Evolutionary conservation across 768 basidiomycete genomes (phyloP).

Genomic region (Tubosaeta sp.): DNA sequence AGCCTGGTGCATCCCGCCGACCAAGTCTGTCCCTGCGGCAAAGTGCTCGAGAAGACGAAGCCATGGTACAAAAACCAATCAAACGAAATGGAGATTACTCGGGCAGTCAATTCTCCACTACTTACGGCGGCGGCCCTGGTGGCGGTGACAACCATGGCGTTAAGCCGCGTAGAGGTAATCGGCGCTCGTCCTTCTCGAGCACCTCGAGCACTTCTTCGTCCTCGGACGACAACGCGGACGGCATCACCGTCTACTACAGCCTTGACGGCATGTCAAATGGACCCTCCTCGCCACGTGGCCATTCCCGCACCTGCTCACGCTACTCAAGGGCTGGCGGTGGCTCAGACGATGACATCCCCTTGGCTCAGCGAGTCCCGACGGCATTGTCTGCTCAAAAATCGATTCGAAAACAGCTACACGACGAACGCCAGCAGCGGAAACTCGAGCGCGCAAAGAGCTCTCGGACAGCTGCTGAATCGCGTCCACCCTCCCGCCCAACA

Average conservation of each 20-base stretch:
- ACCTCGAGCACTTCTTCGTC: conserved; percentile 33
- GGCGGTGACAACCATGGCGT: conserved; percentile 37
- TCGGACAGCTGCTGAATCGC: conserved; percentile 17
- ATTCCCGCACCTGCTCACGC: conserved; percentile 21
- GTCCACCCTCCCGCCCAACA: conserved; percentile 14
- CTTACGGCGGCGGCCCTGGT: conserved; percentile 32
- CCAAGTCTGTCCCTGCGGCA: conserved; percentile 12
- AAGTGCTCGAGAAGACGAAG: conserved; percentile 10
- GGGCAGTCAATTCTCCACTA: conserved; percentile 16
- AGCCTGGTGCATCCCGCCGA: conserved; percentile 19
- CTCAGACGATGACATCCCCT: conserved; percentile 76
- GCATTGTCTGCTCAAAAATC: conserved; percentile 80
- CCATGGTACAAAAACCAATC: conserved; percentile 6
- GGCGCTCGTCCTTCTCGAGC: conserved; percentile 33
- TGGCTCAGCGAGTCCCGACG: conserved; percentile 78
- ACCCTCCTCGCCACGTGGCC: conserved; percentile 14
- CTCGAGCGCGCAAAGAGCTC: conserved; percentile 39
- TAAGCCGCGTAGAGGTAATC: conserved; percentile 27
- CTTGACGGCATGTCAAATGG: conserved; percentile 35
- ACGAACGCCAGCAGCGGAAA: conserved; percentile 60
- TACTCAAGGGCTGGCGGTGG: conserved; percentile 24
- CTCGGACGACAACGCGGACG: conserved; percentile 45
- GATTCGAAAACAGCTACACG: conserved; percentile 66
- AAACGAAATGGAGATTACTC: conserved; percentile 16
- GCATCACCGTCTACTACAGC: conserved; percentile 40